Percentiles rank a stretch among this genome's conserved stretches.
Conservation (phyloP, 345 rosid species). For the Lepidium africanum region DNA sequence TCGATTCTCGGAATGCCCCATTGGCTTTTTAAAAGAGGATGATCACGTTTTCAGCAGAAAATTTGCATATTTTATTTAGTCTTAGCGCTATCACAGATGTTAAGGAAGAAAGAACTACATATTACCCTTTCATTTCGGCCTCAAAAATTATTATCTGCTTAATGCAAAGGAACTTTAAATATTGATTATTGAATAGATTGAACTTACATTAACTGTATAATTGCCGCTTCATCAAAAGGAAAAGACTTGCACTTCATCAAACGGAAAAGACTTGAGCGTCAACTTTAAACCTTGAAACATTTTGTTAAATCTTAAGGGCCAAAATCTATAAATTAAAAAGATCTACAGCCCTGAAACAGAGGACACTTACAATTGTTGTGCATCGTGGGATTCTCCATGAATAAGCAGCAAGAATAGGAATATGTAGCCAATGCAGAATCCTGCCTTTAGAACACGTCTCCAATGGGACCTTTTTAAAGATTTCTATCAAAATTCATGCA, state of each 20-base stretch:
- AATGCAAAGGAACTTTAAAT: neutral
- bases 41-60: neutral
- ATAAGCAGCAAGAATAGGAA: neutral
- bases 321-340: neutral
- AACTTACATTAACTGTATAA: neutral
- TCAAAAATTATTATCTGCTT: too few relatives aligned
- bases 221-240: neutral
- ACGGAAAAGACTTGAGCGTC: neutral
- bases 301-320: neutral
- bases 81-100: neutral
- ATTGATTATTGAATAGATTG: neutral
- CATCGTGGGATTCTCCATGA: neutral
- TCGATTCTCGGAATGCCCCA: slow-evolving; percentile 66
- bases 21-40: neutral
- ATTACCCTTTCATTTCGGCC: neutral
- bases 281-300: neutral
- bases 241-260: neutral
- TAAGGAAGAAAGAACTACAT: neutral
- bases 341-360: neutral
- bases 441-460: neutral
- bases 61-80: neutral
- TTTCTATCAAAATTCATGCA: neutral
- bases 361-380: slow-evolving; percentile 3
- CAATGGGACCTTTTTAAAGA: neutral
- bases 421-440: neutral